Conservation (phyloP, 1,139 yeast species). For the Sugiyamaella novakii region DNA sequence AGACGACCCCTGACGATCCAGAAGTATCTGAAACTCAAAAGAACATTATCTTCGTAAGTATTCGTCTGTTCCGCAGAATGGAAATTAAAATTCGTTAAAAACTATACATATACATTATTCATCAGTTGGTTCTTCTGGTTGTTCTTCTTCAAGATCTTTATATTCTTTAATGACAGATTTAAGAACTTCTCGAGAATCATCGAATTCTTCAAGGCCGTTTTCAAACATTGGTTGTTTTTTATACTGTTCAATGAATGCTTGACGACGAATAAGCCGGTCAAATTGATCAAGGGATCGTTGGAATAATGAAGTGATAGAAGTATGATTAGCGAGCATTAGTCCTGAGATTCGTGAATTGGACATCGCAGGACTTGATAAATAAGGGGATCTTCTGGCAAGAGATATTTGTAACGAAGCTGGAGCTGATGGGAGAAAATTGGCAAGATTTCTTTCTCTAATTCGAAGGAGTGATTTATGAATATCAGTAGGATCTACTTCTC, state of each 20-base stretch:
- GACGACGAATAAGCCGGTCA: slow-evolving; percentile 74
- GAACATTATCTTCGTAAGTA: no score
- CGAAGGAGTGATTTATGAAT: slow-evolving; percentile 77
- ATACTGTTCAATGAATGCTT: slow-evolving; percentile 85
- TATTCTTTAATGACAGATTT: slow-evolving; percentile 74
- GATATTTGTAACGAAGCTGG: slow-evolving; percentile 80
- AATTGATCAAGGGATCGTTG: slow-evolving; percentile 72
- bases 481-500: slow-evolving; percentile 70
- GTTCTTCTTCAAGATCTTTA: slow-evolving; percentile 45
- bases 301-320: slow-evolving; percentile 68
- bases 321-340: slow-evolving; percentile 74
- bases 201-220: slow-evolving; percentile 74
- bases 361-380: slow-evolving; percentile 36
- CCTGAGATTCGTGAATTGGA: slow-evolving; percentile 51
- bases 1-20: no score
- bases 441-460: slow-evolving; percentile 65
- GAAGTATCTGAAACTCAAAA: no score
- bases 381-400: slow-evolving; percentile 73
- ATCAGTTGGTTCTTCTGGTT: slow-evolving; percentile 9
- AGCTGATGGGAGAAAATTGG: slow-evolving; percentile 85
- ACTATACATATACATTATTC: slow-evolving; percentile 1
- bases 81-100: no score
- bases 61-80: no score
- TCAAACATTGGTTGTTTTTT: slow-evolving; percentile 57
- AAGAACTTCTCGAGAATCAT: slow-evolving; percentile 75